Evolutionary conservation across 441 rosid species (phyloP), one percentile per base, ranked within the genome.

Genomic region (Aquilaria agallochum): DNA sequence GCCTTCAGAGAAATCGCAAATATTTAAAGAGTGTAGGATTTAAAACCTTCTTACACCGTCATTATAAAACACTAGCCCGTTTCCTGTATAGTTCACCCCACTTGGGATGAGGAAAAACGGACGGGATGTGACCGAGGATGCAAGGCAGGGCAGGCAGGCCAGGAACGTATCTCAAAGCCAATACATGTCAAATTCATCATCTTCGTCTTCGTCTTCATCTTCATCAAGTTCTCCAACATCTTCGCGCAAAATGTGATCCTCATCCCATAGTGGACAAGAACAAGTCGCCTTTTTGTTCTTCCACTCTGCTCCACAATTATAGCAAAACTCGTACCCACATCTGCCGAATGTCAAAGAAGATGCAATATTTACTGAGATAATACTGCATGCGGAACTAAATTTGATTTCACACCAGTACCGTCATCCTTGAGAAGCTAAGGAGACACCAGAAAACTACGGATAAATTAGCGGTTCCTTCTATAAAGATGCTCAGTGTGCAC

Each of bases 321-420:
- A 85, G 80, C 94, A 87, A 59, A 87, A 83, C 74, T 84, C 82
- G 31, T 53, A 63, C 6, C 89, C 94, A 12, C 94, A 87, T 64
- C 88, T 87, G 78, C 74, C 68, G 11, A 68, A 50, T 4, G 42
- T 36, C 14, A 8, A 54, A 52, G 27, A 51, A 48, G n/a, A 64
- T 0, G 53, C 67, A 14, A 14, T 47, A 31, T 42, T 46, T 54
- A 10, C 48, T 27, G 5, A 50, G 13, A 20, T 3, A 15, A 34
- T 5, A 11, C 34, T 36, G 7, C 42, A 36, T 8, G 5, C 42
- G 42, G 7, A 36, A 5, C 7, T 2, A 36, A 36, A 5, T 1
- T 36, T 36, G 6, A 36, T 36, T 36, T 3, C 7, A 36, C 2
- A 36, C 42, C 7, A 36, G 27, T 20, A 20, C 27, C 27, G 27